Conservation (phyloP, 768 basidiomycete species). For the Boletus tylopilopsis region DNA sequence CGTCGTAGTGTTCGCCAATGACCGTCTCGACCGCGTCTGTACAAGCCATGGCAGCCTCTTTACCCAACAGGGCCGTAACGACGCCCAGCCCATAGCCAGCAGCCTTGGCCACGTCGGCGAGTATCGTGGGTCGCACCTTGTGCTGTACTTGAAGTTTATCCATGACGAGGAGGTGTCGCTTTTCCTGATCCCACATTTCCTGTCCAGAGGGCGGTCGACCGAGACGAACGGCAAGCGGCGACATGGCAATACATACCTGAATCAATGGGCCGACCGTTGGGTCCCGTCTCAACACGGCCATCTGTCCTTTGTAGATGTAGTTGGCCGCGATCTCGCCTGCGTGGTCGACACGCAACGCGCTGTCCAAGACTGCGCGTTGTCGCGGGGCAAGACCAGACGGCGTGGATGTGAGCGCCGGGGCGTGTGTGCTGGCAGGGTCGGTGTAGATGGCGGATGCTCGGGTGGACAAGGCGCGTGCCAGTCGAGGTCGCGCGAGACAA, state of each 20-base stretch:
- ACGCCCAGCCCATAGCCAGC: conserved; percentile 87
- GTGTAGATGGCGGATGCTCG: conserved; percentile 50
- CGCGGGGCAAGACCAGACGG: conserved; percentile 47
- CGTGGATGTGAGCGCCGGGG: conserved; percentile 49
- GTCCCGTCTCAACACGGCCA: conserved; percentile 65
- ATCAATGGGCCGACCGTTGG: conserved; percentile 58
- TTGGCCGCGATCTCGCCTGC: conserved; percentile 96
- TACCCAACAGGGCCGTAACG: conserved; percentile 81
- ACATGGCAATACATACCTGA: conserved; percentile 49
- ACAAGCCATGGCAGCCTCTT: conserved; percentile 96
- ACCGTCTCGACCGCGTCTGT: conserved; percentile 98
- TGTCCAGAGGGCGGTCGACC: conserved; percentile 29
- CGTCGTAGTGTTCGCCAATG: conserved; percentile 97
- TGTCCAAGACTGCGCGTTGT: conserved; percentile 53
- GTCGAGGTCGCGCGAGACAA: conserved; percentile 9
- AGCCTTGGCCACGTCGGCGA: conserved; percentile 81
- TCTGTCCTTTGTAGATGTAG: conserved; percentile 91
- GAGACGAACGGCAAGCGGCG: neutral
- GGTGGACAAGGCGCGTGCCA: conserved; percentile 20
- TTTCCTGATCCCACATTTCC: conserved; percentile 99
- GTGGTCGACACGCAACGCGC: conserved; percentile 86
- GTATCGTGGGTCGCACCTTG: conserved; percentile 73
- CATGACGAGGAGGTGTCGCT: conserved; percentile 86
- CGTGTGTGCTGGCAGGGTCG: conserved; percentile 31
- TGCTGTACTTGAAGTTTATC: conserved; percentile 83